Evolutionary conservation across 352 stramenopile species (phyloP).

Genomic region (Globisporangium abappressorium): DNA sequence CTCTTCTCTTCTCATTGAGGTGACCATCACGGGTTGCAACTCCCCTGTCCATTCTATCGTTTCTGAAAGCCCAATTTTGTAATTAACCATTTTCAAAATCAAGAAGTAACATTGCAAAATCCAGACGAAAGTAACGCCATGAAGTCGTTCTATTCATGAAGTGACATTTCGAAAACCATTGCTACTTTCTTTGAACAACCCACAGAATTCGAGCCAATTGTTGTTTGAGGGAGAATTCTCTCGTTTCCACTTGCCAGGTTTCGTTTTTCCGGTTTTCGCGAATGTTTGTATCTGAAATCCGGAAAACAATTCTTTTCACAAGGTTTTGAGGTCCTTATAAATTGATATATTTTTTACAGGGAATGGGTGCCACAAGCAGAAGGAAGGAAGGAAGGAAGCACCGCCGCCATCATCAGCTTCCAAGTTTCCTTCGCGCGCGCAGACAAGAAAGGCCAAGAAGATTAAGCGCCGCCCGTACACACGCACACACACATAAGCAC

Average conservation of each 20-base stretch:
- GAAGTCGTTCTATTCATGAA: neutral
- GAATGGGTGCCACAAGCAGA: no score
- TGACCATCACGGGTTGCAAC: neutral
- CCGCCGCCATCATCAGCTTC: neutral
- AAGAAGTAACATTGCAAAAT: constrained; percentile 3
- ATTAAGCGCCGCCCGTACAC: neutral
- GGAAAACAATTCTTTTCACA: no score
- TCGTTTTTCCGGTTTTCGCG: no score
- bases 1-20: neutral
- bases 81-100: neutral
- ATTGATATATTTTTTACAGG: no score
- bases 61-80: neutral
- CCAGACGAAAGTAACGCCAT: neutral
- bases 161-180: neutral
- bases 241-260: no score
- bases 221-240: no score
- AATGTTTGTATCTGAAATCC: no score
- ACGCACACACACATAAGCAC: neutral
- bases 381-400: neutral
- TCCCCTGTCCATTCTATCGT: no score
- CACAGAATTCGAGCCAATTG: no score
- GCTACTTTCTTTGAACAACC: no score
- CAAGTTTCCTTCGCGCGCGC: neutral
- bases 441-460: neutral
- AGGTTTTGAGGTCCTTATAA: no score